Evolutionary conservation across 2,329 filamentous ascomycete species (phyloP).

Genomic region (Diaporthe longicolla): DNA sequence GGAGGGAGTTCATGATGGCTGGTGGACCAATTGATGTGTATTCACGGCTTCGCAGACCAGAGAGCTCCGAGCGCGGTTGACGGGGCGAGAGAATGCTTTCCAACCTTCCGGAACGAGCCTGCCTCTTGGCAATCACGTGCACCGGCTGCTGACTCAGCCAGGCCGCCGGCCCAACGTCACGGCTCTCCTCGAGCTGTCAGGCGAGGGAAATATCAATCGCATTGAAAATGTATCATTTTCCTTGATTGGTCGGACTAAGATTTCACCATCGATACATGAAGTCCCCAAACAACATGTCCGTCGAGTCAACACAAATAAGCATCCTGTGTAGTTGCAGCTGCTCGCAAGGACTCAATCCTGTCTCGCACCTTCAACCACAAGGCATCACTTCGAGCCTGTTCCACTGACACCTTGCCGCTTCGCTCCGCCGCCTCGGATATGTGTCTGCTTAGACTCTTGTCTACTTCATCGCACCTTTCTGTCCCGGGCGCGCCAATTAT

Average conservation of each 20-base stretch:
- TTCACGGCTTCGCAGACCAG: conserved; percentile 55
- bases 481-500: not conserved
- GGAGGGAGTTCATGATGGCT: conserved; percentile 91
- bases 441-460: not conserved
- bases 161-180: not conserved
- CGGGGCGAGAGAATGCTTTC: conserved; percentile 37
- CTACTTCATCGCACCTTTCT: not conserved
- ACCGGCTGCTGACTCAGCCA: not conserved
- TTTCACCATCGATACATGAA: not conserved
- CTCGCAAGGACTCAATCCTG: not conserved
- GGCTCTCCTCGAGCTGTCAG: not conserved
- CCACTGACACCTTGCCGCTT: not conserved
- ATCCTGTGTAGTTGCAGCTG: not conserved
- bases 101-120: conserved; percentile 38
- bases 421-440: rapidly evolving
- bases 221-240: too few relatives aligned
- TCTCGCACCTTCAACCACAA: not conserved
- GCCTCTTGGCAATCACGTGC: conserved; percentile 40
- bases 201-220: too few relatives aligned
- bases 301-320: too few relatives aligned
- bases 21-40: conserved; percentile 62
- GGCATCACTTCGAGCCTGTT: not conserved
- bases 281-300: not conserved
- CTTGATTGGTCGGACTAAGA: too few relatives aligned
- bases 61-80: conserved; percentile 56